These are phyloP conservation scores for Bombardia bombarda DNA, from an alignment of 495 filamentous ascomycete genomes.

Conservation along the genomic window DNA sequence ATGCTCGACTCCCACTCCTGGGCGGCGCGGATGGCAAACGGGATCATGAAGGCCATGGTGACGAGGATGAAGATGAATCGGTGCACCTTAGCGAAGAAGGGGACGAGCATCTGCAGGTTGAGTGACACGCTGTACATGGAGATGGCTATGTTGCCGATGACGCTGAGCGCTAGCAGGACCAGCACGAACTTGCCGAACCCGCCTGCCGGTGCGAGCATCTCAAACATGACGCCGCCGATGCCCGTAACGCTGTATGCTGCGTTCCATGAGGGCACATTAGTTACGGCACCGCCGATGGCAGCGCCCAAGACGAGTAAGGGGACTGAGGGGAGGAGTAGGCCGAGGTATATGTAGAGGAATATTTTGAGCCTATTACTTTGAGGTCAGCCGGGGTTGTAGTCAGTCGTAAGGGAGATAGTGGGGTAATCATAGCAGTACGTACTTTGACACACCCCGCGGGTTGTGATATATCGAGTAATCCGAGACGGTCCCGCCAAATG, in stretches of 20 bases:
- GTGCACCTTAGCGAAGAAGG: constrained; percentile 33
- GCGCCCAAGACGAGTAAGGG: constrained; percentile 45
- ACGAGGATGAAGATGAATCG: constrained; percentile 38
- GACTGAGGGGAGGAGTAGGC: constrained; percentile 38
- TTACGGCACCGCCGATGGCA: constrained; percentile 39
- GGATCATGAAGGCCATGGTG: constrained; percentile 39
- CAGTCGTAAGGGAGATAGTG: too few relatives aligned
- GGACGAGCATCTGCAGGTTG: constrained; percentile 44
- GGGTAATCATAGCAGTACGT: too few relatives aligned
- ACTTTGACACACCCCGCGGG: constrained; percentile 27
- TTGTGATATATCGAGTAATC: constrained; percentile 38
- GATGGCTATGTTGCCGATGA: constrained; percentile 41
- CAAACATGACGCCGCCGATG: constrained; percentile 40
- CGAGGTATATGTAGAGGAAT: constrained; percentile 32
- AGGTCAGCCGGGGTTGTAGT: too few relatives aligned
- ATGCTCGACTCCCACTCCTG: constrained; percentile 40
- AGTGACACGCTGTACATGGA: constrained; percentile 40
- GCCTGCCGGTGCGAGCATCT: constrained; percentile 40
- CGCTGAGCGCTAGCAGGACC: constrained; percentile 40
- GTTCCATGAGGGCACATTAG: constrained; percentile 28
- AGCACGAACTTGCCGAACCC: constrained; percentile 46
- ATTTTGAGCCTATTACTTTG: constrained; percentile 20
- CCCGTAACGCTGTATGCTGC: constrained; percentile 34
- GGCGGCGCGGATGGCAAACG: constrained; percentile 39
- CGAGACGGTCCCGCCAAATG: constrained; percentile 32